Base-by-base conservation (phyloP, 805 yeast species). In the Metschnikowia chrysomelidarum region DNA sequence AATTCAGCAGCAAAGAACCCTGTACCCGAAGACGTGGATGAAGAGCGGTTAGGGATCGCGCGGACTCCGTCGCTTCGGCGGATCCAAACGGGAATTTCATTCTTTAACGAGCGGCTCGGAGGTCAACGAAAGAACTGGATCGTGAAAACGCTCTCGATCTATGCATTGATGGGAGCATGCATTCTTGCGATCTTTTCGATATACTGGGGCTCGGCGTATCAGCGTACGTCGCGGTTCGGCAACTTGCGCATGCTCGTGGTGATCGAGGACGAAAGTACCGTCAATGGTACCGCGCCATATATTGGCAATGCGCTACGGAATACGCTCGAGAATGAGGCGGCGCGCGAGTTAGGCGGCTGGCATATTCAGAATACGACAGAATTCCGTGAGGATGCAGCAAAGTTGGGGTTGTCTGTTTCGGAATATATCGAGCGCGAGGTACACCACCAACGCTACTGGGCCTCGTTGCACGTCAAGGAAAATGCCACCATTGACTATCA, bases 361-460 rank as follows among this genome's bases (percentile, higher is more conserved):
- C 43, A 44, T 5, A 34, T 69, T 15, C 51, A 42, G 31, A 52
- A 63, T 37, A 36, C 44, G 18, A 38, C 59, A 1, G 58, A 57
- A n/a, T 56, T 67, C 26, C 41, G 41, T 5, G 51, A 41, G 8
- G 22, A 41, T 8, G 71, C 71, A n/a, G 47, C 30, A 1, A 38
- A 46, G n/a, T 51, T 59, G 36, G 47, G 52, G 33, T 35, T 35
- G 27, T 27, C 26, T 19, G 33, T 67, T 6, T 60, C 54, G 21
- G 64, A 64, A 4, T 72, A 73, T 44, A 52, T 80, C 14, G 22
- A 55, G 25, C 47, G 67, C 21, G 58, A 59, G 34, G 69, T 83
- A 3, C 76, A 73, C 47, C 72, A 71, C 34, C 75, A 79, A 54
- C 49, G 71, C 12, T 80, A 69, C 49, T 84, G 91, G 93, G 70